Base-by-base conservation (phyloP, 2,329 filamentous ascomycete species). In the Talaromyces amestolkiae region DNA sequence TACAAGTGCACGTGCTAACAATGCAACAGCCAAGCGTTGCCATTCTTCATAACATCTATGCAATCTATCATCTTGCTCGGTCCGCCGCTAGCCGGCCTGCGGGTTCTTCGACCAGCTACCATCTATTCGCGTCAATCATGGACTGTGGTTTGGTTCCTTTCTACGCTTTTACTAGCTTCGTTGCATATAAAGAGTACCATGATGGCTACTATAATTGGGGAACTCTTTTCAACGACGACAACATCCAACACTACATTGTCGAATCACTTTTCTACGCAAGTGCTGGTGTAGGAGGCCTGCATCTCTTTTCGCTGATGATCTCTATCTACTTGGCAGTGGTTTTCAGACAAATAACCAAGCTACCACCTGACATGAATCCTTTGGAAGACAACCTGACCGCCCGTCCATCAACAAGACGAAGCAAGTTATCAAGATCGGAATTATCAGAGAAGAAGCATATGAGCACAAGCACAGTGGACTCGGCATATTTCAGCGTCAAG, bases 351-450 rank as follows among this genome's bases (percentile, higher is more conserved):
- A 97, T 98, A 72, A 84, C 88, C 5, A 82, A 84, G 22, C 85
- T 97, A 75, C 94, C 94, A 6, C 93, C 94, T 0, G 94, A 98
- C 73, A 92, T 97, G 91, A 98, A 98, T 75, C 94, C 94, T 1
- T 83, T 98, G 15, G 93, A 97, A 75, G 87, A 91, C 69, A 89
- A 94, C 72, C 81, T 96, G 65, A 97, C 93, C 1, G 88, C 91
- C 65, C 83, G 79, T 73, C 76, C 69, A 77, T 92, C 96, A 79
- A 56, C 59, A 19, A 51, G 61, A 24, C 56, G 56, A 17, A 54
- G 63, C 47, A 93, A 93, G 82, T 87, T 90, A 73, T 93, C 91
- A 74, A 87, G 86, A 70, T 86, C 84, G 0, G 83, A 86, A 17
- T 80, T 83, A 9, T 45, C 61, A 6, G 61, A 63, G 61, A 86